Conservation (phyloP, 1,284 basidiomycete species). For the Sanghuangporus sanghuang region DNA sequence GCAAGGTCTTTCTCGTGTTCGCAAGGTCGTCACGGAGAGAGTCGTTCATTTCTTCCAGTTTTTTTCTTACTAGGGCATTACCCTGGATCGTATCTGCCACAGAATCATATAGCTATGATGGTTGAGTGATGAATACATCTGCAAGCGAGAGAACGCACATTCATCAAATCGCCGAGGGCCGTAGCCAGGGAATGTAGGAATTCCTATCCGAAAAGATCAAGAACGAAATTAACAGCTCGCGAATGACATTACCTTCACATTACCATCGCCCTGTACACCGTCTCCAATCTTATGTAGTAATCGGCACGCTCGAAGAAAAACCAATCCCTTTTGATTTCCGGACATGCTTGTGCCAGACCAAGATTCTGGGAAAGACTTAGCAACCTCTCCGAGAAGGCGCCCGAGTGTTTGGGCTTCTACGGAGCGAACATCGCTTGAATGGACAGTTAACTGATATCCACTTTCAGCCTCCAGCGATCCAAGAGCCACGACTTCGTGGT, state of each 20-base stretch:
- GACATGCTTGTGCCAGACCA: neutral
- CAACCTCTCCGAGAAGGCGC: neutral
- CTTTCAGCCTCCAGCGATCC: neutral
- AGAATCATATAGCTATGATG: neutral
- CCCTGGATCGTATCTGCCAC: neutral
- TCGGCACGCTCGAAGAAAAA: neutral
- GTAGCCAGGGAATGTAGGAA: neutral
- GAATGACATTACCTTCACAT: neutral
- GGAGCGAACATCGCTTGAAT: neutral
- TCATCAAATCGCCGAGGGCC: neutral
- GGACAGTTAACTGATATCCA: neutral
- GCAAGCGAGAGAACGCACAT: neutral
- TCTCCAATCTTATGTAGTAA: neutral
- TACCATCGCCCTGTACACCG: neutral
- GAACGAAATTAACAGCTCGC: neutral
- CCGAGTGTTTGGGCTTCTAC: neutral
- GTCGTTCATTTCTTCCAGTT: neutral
- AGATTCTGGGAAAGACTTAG: neutral
- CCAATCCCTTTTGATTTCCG: neutral
- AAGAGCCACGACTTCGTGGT: neutral
- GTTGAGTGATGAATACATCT: neutral
- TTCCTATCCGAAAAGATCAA: neutral
- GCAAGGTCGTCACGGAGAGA: neutral
- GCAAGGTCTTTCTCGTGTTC: neutral
- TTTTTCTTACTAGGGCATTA: neutral